Conservation (phyloP, 495 filamentous ascomycete genomes). For the Lepraria neglecta region DNA sequence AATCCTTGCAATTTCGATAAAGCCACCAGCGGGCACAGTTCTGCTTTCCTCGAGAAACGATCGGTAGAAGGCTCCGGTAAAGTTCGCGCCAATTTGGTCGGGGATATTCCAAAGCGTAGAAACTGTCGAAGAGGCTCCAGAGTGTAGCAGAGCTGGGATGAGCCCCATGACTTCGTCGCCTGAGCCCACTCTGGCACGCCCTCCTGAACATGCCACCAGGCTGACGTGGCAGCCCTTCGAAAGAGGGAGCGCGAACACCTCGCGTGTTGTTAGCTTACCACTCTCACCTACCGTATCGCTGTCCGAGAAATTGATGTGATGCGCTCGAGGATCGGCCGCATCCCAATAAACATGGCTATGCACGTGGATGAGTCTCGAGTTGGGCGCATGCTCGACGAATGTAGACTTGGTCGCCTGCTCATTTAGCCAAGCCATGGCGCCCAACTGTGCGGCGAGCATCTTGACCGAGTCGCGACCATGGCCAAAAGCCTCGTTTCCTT, state of each 20-base stretch:
- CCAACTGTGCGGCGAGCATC: conserved; percentile 9
- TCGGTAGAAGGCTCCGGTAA: conserved; percentile 10
- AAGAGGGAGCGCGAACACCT: conserved; percentile 6
- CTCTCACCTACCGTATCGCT: conserved; percentile 5
- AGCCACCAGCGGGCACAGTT: conserved; percentile 10
- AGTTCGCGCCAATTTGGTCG: conserved; percentile 7
- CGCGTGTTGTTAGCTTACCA: conserved; percentile 10
- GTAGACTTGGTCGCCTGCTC: conserved; percentile 10
- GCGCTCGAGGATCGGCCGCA: conserved; percentile 12
- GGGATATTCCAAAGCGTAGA: conserved; percentile 8
- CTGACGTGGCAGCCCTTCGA: conserved; percentile 10
- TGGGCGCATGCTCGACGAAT: conserved; percentile 6
- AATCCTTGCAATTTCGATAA: conserved; percentile 10
- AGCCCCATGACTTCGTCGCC: conserved; percentile 6
- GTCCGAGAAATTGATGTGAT: conserved; percentile 8
- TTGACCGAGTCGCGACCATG: conserved; percentile 8
- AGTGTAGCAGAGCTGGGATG: conserved; percentile 6
- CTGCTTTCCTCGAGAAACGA: conserved; percentile 9
- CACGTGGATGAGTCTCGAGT: conserved; percentile 10
- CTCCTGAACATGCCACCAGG: conserved; percentile 11
- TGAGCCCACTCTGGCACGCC: conserved; percentile 6
- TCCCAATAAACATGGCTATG: conserved; percentile 13
- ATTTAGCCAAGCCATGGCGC: conserved; percentile 6
- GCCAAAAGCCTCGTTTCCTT: conserved; percentile 8
- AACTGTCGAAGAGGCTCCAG: conserved; percentile 4